Evolutionary conservation across 805 yeast genomes (phyloP).

Genomic region (Teunomyces funiuensis): DNA sequence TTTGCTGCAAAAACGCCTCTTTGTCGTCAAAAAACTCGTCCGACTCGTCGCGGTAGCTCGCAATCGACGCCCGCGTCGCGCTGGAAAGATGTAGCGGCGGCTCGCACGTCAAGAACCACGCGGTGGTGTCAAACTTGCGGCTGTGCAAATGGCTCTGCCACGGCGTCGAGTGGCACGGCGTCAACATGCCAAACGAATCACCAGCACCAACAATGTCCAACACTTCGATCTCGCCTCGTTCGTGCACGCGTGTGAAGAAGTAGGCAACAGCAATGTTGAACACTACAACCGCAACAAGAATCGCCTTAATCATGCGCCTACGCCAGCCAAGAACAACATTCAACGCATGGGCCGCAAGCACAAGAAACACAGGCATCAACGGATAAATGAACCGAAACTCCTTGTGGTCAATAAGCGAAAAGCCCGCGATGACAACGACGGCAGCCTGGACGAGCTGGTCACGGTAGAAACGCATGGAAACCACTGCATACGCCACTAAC

Average conservation of each 20-base stretch:
- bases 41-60: conserved; percentile 76
- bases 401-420: conserved; percentile 76
- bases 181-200: conserved; percentile 70
- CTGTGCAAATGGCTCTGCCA: conserved; percentile 84
- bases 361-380: conserved; percentile 68
- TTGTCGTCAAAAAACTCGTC: conserved; percentile 79
- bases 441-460: conserved; percentile 25
- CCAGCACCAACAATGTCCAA: conserved; percentile 51
- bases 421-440: conserved; percentile 48
- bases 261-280: conserved; percentile 44
- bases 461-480: conserved; percentile 10
- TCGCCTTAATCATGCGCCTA: background rate
- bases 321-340: background rate
- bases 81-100: conserved; percentile 64
- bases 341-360: conserved; percentile 40
- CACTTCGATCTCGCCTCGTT: conserved; percentile 79
- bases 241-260: conserved; percentile 69
- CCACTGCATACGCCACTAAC: conserved; percentile 37
- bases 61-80: conserved; percentile 26
- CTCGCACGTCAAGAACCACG: conserved; percentile 86
- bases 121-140: conserved; percentile 31
- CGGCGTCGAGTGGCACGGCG: conserved; percentile 98
- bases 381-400: conserved; percentile 91
- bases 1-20: conserved; percentile 46
- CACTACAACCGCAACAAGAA: conserved; percentile 3